A percentile compares a stretch with the other conserved stretches of the same genome.
phyloP scores from a whole-genome alignment of 2,329 filamentous ascomycete species.

The Thielaviopsis ethacetica region DNA sequence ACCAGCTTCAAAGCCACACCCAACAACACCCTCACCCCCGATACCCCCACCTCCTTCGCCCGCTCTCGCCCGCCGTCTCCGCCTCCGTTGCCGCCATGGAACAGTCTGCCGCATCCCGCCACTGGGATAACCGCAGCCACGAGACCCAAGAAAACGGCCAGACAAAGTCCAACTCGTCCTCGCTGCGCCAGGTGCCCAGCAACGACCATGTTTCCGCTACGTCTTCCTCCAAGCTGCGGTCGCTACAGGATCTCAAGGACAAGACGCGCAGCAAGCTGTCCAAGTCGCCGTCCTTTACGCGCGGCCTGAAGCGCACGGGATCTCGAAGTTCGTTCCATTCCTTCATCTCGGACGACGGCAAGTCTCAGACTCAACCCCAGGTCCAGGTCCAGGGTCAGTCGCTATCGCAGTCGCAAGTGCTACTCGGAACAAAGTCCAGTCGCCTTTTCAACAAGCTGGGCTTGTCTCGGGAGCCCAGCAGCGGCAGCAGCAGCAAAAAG shows the following conservation, averaged over 20 bases:
- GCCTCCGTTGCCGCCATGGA: neutral
- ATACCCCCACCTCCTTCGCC: neutral
- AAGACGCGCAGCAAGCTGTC: constrained; percentile 7
- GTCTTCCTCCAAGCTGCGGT: neutral
- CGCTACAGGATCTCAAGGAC: constrained; percentile 3
- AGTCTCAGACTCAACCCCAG: neutral
- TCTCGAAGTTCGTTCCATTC: constrained; percentile 11
- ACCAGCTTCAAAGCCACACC: neutral
- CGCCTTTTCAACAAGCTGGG: constrained; percentile 8
- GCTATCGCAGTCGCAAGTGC: no score
- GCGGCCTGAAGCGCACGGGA: constrained; percentile 9
- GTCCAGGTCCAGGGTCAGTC: no score
- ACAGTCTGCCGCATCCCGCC: neutral
- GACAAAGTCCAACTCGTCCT: neutral
- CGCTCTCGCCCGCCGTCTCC: neutral
- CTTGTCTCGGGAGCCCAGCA: constrained; percentile 7
- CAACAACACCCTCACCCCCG: neutral
- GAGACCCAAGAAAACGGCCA: neutral
- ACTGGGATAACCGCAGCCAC: neutral
- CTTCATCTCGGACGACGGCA: constrained; percentile 8
- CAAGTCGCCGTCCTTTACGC: constrained; percentile 8
- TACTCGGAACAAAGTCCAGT: constrained; percentile 3
- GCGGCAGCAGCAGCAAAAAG: constrained; percentile 2
- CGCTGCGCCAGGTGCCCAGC: neutral
- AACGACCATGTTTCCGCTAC: constrained; percentile 3